phyloP scores from a whole-genome alignment of 2,329 filamentous ascomycete genomes.

The Nemania sp. region DNA sequence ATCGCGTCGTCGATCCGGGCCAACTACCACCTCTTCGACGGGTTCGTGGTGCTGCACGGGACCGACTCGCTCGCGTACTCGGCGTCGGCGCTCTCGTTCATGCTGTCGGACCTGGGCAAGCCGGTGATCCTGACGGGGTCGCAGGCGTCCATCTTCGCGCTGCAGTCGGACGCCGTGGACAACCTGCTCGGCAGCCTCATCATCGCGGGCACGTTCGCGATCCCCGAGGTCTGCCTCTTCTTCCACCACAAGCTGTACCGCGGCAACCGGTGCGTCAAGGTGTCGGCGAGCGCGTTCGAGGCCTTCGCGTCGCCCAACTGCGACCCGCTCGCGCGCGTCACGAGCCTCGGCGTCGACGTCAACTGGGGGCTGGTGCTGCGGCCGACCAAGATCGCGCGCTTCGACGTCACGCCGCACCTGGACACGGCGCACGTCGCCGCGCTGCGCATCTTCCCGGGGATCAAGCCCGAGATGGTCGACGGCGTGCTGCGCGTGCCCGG shows the following conservation, averaged over 20 bases:
- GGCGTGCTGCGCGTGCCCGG: slow-evolving; percentile 77
- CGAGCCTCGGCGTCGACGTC: slow-evolving; percentile 78
- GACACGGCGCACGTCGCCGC: slow-evolving; percentile 90
- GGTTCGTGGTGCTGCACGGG: slow-evolving; percentile 88
- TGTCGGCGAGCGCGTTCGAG: slow-evolving; percentile 82
- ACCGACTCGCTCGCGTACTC: slow-evolving; percentile 91
- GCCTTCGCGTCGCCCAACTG: slow-evolving; percentile 90
- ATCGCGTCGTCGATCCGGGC: slow-evolving; percentile 79
- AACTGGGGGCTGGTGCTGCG: slow-evolving; percentile 78
- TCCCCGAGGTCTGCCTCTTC: slow-evolving; percentile 91
- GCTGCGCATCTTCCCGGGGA: slow-evolving; percentile 87
- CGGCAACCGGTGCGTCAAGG: slow-evolving; percentile 86
- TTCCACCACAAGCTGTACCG: slow-evolving; percentile 91
- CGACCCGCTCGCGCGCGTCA: slow-evolving; percentile 79
- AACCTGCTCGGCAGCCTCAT: slow-evolving; percentile 88
- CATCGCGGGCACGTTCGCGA: slow-evolving; percentile 88
- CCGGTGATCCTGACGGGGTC: slow-evolving; percentile 85
- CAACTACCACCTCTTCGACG: slow-evolving; percentile 89
- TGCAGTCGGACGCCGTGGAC: slow-evolving; percentile 90
- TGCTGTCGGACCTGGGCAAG: slow-evolving; percentile 85
- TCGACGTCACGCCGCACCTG: slow-evolving; percentile 73
- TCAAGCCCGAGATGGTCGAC: slow-evolving; percentile 91
- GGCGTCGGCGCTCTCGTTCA: slow-evolving; percentile 88
- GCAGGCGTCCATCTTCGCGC: slow-evolving; percentile 84
- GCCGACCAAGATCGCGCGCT: slow-evolving; percentile 73